A percentile compares a stretch with the other conserved stretches of the same genome.
These are phyloP conservation scores for Wallacemonas sp. DNA, from an alignment of 208 protist genomes.

Conservation along the genomic window DNA sequence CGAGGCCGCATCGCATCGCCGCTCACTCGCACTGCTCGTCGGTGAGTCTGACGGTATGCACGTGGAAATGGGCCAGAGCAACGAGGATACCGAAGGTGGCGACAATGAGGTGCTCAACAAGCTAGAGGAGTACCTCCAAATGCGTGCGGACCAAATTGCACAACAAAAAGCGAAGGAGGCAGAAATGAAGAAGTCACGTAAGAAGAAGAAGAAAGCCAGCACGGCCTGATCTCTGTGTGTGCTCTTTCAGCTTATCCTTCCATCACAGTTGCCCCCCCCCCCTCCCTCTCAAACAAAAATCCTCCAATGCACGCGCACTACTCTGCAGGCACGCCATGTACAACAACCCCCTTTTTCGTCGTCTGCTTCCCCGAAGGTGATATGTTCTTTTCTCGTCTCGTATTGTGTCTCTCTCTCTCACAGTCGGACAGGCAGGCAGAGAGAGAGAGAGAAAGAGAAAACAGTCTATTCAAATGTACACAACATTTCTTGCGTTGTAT, in stretches of 20 bases:
- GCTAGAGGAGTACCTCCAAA: slow-evolving; percentile 73
- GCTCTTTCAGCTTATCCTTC: too few species aligned
- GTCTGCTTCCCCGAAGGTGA: neutral
- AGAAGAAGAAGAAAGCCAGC: slow-evolving; percentile 30
- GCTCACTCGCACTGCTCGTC: slow-evolving; percentile 52
- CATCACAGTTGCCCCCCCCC: too few species aligned
- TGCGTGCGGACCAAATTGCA: slow-evolving; percentile 61
- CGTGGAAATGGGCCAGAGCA: slow-evolving; percentile 64
- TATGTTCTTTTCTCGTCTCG: slow-evolving; percentile 9
- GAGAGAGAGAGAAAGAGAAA: too few species aligned
- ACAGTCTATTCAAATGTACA: too few species aligned
- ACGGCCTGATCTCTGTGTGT: neutral
- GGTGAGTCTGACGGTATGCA: slow-evolving; percentile 72
- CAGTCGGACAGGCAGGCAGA: neutral
- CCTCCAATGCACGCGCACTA: too few species aligned
- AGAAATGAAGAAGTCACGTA: slow-evolving; percentile 4
- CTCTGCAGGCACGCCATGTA: too few species aligned
- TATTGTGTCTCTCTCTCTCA: slow-evolving; percentile 7
- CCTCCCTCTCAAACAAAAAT: neutral
- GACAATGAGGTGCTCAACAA: slow-evolving; percentile 29
- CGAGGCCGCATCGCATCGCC: slow-evolving; percentile 48
- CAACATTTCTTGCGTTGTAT: too few species aligned
- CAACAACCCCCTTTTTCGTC: slow-evolving; percentile 11
- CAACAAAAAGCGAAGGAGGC: slow-evolving; percentile 45
- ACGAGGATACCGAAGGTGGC: slow-evolving; percentile 30